A percentile compares a stretch with the other conserved stretches of the same genome.
Evolutionary conservation across 2,329 filamentous ascomycete genomes (phyloP).

Genomic region (Aspergillus sp.): DNA sequence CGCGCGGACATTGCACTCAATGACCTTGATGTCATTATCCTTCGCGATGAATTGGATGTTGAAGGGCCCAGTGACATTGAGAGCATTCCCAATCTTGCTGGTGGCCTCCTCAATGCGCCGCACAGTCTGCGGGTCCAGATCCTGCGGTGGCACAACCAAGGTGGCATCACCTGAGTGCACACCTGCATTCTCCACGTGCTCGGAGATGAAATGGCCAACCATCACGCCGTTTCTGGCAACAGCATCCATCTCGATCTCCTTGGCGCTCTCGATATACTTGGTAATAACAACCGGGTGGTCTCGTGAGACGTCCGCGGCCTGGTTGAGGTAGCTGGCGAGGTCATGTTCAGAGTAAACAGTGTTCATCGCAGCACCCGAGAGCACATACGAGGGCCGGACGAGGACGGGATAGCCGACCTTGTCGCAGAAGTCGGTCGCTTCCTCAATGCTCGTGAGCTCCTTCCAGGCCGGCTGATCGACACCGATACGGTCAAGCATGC

Average conservation of each 20-base stretch:
- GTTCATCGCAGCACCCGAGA: conserved; percentile 98
- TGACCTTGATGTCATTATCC: conserved; percentile 99
- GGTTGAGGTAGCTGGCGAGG: conserved; percentile 74
- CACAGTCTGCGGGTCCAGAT: conserved; percentile 81
- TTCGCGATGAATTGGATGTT: conserved; percentile 99
- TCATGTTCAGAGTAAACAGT: conserved; percentile 96
- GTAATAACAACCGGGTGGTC: conserved; percentile 97
- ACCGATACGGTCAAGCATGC: conserved; percentile 88
- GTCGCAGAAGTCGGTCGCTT: conserved; percentile 78
- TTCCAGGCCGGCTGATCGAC: conserved; percentile 98
- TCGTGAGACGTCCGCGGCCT: conserved; percentile 85
- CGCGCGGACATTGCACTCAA: conserved; percentile 95
- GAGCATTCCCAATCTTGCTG: conserved; percentile 82
- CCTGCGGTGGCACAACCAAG: conserved; percentile 86
- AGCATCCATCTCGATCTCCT: conserved; percentile 99
- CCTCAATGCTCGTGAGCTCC: conserved; percentile 87
- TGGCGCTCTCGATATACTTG: conserved; percentile 98
- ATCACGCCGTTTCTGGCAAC: conserved; percentile 84
- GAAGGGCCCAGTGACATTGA: conserved; percentile 93
- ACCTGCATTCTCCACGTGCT: conserved; percentile 97
- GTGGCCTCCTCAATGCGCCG: conserved; percentile 88
- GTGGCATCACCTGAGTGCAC: conserved; percentile 98
- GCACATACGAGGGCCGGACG: conserved; percentile 89
- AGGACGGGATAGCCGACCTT: conserved; percentile 87
- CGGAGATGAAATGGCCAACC: conserved; percentile 92